Evolutionary conservation across 768 basidiomycete genomes (phyloP).

Genomic region (Lentinula aciculospora): DNA sequence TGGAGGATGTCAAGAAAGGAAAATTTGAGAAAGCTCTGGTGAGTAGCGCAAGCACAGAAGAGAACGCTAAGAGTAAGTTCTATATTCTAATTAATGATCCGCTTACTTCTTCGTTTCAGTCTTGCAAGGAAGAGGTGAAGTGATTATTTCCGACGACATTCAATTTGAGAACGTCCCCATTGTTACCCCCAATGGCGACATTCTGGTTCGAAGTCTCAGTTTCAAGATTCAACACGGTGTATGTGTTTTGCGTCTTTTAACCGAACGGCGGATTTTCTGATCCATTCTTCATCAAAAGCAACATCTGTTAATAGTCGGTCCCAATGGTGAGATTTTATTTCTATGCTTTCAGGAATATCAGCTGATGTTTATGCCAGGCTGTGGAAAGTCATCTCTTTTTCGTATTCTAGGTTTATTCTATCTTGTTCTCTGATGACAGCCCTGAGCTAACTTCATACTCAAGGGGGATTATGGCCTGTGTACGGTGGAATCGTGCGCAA

Average conservation of each 20-base stretch:
- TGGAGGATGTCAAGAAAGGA: constrained; percentile 78
- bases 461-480: constrained; percentile 87
- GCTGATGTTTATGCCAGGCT: constrained; percentile 36
- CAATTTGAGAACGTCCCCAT: constrained; percentile 92
- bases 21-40: constrained; percentile 88
- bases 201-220: constrained; percentile 77
- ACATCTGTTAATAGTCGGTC: constrained; percentile 90
- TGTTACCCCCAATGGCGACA: constrained; percentile 92
- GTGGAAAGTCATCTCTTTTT: constrained; percentile 89
- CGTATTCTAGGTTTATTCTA: constrained; percentile 64
- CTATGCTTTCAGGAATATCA: neutral
- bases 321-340: constrained; percentile 58
- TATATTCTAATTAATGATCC: neutral
- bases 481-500: constrained; percentile 78
- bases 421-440: neutral
- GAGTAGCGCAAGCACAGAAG: constrained; percentile 63
- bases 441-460: neutral
- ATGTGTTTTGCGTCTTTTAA: constrained; percentile 13
- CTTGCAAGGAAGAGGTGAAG: constrained; percentile 68
- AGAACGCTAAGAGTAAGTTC: constrained; percentile 67
- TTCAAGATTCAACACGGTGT: constrained; percentile 90
- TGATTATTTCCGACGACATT: constrained; percentile 85
- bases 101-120: constrained; percentile 37
- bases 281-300: constrained; percentile 50
- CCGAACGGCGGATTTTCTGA: neutral